Evolutionary conservation across 768 basidiomycete species (phyloP), one percentile per base, ranked within the genome.

Genomic region (Cytidiella melzeri): DNA sequence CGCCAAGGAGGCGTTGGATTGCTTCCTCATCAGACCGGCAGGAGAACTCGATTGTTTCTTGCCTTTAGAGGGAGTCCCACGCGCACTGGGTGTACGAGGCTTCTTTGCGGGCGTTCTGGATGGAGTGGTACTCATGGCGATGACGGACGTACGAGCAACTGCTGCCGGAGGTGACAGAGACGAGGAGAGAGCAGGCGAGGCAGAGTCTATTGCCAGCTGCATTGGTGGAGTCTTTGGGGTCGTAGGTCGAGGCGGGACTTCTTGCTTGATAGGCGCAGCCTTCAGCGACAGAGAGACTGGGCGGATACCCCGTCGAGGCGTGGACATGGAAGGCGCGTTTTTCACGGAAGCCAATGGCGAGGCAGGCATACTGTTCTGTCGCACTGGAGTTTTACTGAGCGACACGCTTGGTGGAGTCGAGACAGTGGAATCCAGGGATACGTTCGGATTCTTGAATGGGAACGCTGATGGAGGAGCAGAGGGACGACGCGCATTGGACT

Each of bases 391-490:
- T 11, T 27, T 57, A 50, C 27, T 27, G 24, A 39, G 34, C 27
- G 25, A 51, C 56, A 30, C 42, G 23, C 46, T 49, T 19, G 51
- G 43, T 13, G 54, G 30, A 15, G 41, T 59, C 53, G 41, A 52
- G 48, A 27, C 50, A 53, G 36, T 56, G 44, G 34, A 54, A 57
- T 51, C 56, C 54, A 51, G 55, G n/a, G n/a, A n/a, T n/a, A n/a
- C n/a, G 53, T 57, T 48, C 57, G 55, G 38, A 40, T 43, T 40
- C 45, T 55, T 54, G 46, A 39, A 34, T 10, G 53, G 53, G 34
- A 58, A 55, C 42, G 50, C 52, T n/a, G 63, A 63, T 43, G 59
- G 61, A 51, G 48, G 40, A 11, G 43, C 53, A 23, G 55, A 53
- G 20, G 23, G 25, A 3, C 54, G 49, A 20, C 53, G 43, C 4